Conservation (phyloP, 1,139 yeast species). For the Blastobotrys raffinosifermentans region DNA sequence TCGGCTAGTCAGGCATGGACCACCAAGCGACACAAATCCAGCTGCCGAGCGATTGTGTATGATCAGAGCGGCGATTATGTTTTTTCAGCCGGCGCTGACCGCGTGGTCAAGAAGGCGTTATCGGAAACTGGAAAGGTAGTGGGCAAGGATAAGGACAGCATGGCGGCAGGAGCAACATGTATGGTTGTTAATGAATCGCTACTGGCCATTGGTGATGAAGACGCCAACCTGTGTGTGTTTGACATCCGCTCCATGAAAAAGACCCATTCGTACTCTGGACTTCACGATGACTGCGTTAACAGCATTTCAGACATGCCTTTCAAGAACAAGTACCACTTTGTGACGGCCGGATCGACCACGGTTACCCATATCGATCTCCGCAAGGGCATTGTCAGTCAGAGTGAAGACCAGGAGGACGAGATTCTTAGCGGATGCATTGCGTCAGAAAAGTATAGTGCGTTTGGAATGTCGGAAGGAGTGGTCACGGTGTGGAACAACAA, state of each 20-base stretch:
- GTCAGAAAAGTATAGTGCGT: constrained; percentile 59
- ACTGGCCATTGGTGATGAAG: constrained; percentile 73
- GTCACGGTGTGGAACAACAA: constrained; percentile 78
- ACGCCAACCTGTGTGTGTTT: constrained; percentile 57
- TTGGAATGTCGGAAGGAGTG: constrained; percentile 92
- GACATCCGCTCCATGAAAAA: constrained; percentile 46
- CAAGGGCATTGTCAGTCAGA: constrained; percentile 51
- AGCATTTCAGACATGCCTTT: constrained; percentile 49
- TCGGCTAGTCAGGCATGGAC: constrained; percentile 54
- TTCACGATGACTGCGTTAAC: constrained; percentile 66
- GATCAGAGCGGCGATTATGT: constrained; percentile 56
- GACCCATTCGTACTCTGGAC: constrained; percentile 39
- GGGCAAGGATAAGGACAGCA: constrained; percentile 40
- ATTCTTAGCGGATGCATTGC: constrained; percentile 60
- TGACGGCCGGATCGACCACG: constrained; percentile 79
- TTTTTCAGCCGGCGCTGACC: constrained; percentile 75
- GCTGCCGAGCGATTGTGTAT: constrained; percentile 70
- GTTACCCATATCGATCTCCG: constrained; percentile 74
- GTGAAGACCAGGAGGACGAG: constrained; percentile 94
- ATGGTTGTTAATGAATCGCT: constrained; percentile 61
- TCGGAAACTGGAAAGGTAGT: constrained; percentile 72
- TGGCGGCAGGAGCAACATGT: constrained; percentile 52
- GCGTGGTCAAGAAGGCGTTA: constrained; percentile 67
- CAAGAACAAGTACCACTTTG: constrained; percentile 74
- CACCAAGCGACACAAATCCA: constrained; percentile 85